phyloP scores from a whole-genome alignment of 306 rosid species.

The Inga oerstediana region DNA sequence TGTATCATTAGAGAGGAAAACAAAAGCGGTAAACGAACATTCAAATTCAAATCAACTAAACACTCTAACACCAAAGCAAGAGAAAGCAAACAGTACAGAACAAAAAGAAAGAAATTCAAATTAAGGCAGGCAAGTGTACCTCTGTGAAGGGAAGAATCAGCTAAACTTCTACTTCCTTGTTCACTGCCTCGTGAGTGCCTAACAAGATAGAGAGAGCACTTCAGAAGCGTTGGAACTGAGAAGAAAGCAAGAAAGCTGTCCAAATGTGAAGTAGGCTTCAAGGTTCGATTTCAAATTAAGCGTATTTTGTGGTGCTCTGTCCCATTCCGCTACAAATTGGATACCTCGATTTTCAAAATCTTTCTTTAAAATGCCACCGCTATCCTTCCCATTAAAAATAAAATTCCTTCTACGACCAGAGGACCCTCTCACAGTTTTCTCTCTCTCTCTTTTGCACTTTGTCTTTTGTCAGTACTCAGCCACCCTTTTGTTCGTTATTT shows the following conservation, averaged over 20 bases:
- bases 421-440: background rate
- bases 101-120: background rate
- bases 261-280: background rate
- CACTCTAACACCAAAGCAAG: background rate
- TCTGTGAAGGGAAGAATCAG: background rate
- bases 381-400: conserved; percentile 40
- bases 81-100: conserved; percentile 12
- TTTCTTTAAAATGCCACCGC: conserved; percentile 71
- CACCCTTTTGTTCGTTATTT: background rate
- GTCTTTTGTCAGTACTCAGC: background rate
- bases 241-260: background rate
- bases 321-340: background rate
- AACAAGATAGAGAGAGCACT: background rate
- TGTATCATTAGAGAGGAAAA: background rate
- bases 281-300: background rate
- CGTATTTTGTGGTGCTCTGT: background rate
- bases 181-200: background rate
- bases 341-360: conserved; percentile 47
- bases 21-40: background rate
- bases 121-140: conserved; percentile 25
- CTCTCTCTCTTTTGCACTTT: background rate
- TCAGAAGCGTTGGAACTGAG: background rate
- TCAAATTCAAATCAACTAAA: background rate
- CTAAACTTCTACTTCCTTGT: background rate
- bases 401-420: background rate